phyloP scores from a whole-genome alignment of 2,329 filamentous ascomycete species.

The Ascosphaera apis region DNA sequence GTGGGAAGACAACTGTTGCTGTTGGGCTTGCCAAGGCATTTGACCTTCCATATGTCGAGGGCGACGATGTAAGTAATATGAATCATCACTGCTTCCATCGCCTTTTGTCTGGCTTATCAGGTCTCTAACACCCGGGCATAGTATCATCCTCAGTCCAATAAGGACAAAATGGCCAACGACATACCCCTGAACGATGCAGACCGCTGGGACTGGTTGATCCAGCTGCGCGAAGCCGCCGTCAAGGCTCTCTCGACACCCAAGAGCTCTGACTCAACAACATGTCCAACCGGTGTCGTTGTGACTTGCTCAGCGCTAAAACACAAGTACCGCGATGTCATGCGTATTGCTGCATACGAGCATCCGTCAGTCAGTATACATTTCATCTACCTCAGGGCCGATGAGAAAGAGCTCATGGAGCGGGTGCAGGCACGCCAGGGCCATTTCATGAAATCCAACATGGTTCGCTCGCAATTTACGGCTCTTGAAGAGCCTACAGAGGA shows the following conservation, averaged over 20 bases:
- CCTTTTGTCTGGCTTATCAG: slow-evolving; percentile 2
- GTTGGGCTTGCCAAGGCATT: slow-evolving; percentile 39
- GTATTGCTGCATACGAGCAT: slow-evolving; percentile 54
- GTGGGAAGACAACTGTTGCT: slow-evolving; percentile 57
- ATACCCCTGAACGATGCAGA: slow-evolving; percentile 76
- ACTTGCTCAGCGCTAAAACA: slow-evolving; percentile 92
- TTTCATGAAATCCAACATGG: slow-evolving; percentile 93
- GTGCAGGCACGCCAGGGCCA: slow-evolving; percentile 57
- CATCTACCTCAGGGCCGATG: slow-evolving; percentile 63
- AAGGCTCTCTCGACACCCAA: slow-evolving; percentile 24
- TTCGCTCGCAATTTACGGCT: slow-evolving; percentile 69
- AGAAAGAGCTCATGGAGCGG: slow-evolving; percentile 51
- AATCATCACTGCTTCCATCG: not conserved
- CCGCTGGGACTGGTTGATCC: slow-evolving; percentile 90
- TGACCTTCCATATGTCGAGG: slow-evolving; percentile 48
- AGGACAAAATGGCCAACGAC: slow-evolving; percentile 74
- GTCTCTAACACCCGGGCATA: slow-evolving; percentile 8
- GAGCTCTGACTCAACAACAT: slow-evolving; percentile 18
- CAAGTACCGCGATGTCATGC: slow-evolving; percentile 86
- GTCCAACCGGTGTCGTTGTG: slow-evolving; percentile 58
- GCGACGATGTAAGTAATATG: slow-evolving; percentile 41
- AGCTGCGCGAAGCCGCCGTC: slow-evolving; percentile 40
- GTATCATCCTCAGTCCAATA: slow-evolving; percentile 39
- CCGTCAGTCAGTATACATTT: slow-evolving; percentile 65
- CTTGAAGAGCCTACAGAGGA: slow-evolving; percentile 78